phyloP scores from a whole-genome alignment of 2,329 filamentous ascomycete species.

The Aureobasidium leucospermi region DNA sequence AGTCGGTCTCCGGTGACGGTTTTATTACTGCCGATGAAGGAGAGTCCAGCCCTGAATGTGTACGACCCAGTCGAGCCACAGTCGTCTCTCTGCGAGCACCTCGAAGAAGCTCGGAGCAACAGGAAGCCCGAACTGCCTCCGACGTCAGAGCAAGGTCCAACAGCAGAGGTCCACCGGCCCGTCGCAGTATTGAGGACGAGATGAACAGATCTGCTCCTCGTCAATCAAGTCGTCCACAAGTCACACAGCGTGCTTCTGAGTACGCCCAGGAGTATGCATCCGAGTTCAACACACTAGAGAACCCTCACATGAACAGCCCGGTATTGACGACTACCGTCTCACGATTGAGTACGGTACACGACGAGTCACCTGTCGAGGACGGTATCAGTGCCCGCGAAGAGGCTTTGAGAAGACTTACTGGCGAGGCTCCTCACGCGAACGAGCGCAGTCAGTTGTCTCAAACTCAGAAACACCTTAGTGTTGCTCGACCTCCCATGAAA shows the following conservation, averaged over 20 bases:
- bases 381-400: slow-evolving; percentile 19
- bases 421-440: slow-evolving; percentile 1
- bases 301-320: slow-evolving; percentile 17
- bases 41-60: slow-evolving; percentile 15
- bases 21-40: slow-evolving; percentile 13
- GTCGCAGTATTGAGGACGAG: background rate
- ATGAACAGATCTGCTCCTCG: background rate
- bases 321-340: slow-evolving; percentile 18
- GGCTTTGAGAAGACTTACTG: slow-evolving; percentile 22
- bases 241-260: slow-evolving; percentile 2
- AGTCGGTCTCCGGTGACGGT: background rate
- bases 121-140: background rate
- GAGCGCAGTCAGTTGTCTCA: background rate
- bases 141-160: slow-evolving; percentile 1
- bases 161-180: background rate
- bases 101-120: background rate
- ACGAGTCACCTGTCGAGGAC: slow-evolving; percentile 13
- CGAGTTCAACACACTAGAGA: slow-evolving; percentile 18
- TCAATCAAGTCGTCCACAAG: background rate
- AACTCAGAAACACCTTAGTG: background rate
- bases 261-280: slow-evolving; percentile 21
- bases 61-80: slow-evolving; percentile 19
- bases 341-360: slow-evolving; percentile 23
- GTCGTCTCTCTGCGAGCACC: background rate
- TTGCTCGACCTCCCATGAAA: background rate